Base-by-base conservation (phyloP, 2,329 filamentous ascomycete genomes). In the Fonsecaea erecta region DNA sequence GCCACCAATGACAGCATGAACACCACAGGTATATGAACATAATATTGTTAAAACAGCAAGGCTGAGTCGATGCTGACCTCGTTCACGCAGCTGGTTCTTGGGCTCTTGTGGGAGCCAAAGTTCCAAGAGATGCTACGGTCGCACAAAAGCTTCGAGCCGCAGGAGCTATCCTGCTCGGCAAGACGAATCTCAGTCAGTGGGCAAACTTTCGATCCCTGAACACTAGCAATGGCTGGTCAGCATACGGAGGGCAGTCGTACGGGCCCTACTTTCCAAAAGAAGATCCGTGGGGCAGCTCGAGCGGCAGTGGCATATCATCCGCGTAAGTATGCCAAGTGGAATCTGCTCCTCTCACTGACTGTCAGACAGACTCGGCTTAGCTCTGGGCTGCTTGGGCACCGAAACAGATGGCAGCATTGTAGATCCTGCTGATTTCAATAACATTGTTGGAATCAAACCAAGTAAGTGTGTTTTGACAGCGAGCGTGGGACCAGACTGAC, bases 381-480 rank as follows among this genome's bases (percentile, higher is more conserved):
- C 51, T 12, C 43, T 48, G 11, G 43, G 43, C 24, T 18, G 43
- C 18, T 28, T 53, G 18, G 51, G 51, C 14, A 53, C 51, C 18
- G 88, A 88, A 75, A 90, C 88, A 0, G 81, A 81, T 65, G 88
- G 88, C 2, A 88, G 84, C 18, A 89, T 91, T 59, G 73, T 89
- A 1, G 80, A 79, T 11, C 88, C 89, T 0, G 69, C 72, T 55
- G 69, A 75, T 40, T 70, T 77, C 2, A 89, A 85, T 76, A 88
- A 88, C 63, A 73, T 90, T 1, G 88, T 90, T 0, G 88, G 86
- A 1, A 86, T 91, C 73, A 89, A 88, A 72, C 86, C 88, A 0
- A 88, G 43, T 18, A 48, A 5, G 43, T 48, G 5, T 48, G n/a
- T 2, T 18, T 48, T 48, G 5, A 18, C 24, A 18, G 18, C 43